These are phyloP conservation scores for Leptodermis oblonga DNA, from an alignment of 257 asterid genomes.

Conservation along the genomic window DNA sequence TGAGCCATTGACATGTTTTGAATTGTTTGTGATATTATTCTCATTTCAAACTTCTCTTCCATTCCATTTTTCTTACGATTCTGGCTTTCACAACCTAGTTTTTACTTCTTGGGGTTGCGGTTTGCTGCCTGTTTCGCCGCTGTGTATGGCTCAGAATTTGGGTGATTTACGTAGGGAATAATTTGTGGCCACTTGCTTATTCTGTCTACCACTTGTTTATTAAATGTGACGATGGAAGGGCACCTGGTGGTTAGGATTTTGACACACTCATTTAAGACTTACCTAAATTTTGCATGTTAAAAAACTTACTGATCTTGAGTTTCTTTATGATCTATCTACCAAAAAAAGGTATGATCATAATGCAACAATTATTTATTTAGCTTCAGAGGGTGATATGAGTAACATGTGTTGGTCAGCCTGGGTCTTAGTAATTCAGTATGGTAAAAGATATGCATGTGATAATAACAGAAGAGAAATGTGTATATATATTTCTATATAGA, in stretches of 20 bases:
- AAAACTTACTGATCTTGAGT: neutral
- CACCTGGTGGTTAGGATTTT: neutral
- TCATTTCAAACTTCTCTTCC: neutral
- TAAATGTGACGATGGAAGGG: neutral
- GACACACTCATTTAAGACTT: neutral
- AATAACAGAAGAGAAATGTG: neutral
- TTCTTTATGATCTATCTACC: neutral
- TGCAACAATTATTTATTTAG: neutral
- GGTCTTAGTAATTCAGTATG: no score
- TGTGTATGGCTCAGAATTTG: neutral
- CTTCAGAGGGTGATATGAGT: neutral
- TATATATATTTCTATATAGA: neutral
- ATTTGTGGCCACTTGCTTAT: neutral
- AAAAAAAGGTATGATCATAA: neutral
- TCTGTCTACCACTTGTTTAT: neutral
- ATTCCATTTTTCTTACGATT: neutral
- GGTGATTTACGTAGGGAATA: neutral
- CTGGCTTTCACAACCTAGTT: neutral
- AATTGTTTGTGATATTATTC: no score
- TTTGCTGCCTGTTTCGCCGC: no score
- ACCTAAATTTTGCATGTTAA: slow-evolving; percentile 1
- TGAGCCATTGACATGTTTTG: neutral
- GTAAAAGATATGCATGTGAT: no score
- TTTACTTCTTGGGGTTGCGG: no score
- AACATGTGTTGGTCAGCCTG: neutral